Base-by-base conservation (phyloP, 2,329 filamentous ascomycete species). In the Arthrinium phaeospermum region DNA sequence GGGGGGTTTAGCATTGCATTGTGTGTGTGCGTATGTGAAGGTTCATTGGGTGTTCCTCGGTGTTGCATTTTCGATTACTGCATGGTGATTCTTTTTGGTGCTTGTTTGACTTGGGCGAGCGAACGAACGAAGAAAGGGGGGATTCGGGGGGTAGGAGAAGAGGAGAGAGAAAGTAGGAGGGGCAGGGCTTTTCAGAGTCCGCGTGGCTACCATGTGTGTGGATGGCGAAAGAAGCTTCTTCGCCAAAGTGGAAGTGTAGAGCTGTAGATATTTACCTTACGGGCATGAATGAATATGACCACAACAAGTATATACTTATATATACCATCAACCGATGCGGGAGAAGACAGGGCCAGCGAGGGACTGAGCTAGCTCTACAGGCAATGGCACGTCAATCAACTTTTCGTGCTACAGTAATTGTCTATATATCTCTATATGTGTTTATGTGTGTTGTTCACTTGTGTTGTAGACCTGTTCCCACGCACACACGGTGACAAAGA, bases 21-120 rank as follows among this genome's bases (percentile, higher is more conserved):
- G 46, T 47, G 46, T 49, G 22, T 47, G 46, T 47, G 46, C 46
- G 12, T 14, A 12, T 53, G 24, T 53, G 30, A 34, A 14, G 37
- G 34, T 41, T 41, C 19, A 64, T 64, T 41, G 57, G 57, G 57
- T n/a, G 34, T 61, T 57, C 19, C 53, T 37, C 30, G 53, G 53
- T 61, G 53, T 61, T 61, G 53, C 53, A 61, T 61, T 37, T 61
- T 61, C 53, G 12, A 37, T 61, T 61, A 61, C 19, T 61, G 53
- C 53, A 61, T 61, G n/a, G 53, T 37, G 53, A 37, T 16, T 8
- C 16, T 8, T 37, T 37, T 57, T 34, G n/a, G 46, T 49, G 49
- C 49, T 14, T 51, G 10, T 51, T 51, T 24, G 49, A 27, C n/a
- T 51, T 51, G 22, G 49, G n/a, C 49, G n/a, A 27, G n/a, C 49